A percentile compares a stretch with the other conserved stretches of the same genome.
Evolutionary conservation across 73 alveolate genomes (phyloP).

Genomic region (Paramecium tetraurelia): DNA sequence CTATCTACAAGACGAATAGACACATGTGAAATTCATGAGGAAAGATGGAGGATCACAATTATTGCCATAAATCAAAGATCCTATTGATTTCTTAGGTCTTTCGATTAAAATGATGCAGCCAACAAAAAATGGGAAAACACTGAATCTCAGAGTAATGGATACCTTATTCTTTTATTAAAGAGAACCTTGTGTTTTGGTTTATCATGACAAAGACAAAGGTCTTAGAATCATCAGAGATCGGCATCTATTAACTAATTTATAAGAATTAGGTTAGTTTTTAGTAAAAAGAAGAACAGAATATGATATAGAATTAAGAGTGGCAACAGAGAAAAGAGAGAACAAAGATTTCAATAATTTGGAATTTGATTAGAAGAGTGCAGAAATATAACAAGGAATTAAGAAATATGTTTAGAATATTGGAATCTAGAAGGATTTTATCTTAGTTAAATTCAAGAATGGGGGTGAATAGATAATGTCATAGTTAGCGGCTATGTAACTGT

Average conservation of each 20-base stretch:
- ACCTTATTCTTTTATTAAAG: neutral
- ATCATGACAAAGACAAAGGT: neutral
- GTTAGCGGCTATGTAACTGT: neutral
- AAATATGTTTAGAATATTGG: neutral
- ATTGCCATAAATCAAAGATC: neutral
- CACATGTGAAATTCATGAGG: neutral
- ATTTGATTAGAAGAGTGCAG: constrained; percentile 34
- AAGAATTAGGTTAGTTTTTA: neutral
- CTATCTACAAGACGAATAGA: neutral
- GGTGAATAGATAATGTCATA: constrained; percentile 1
- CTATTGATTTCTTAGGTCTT: neutral
- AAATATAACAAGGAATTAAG: neutral
- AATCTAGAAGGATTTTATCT: neutral
- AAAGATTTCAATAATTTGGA: neutral
- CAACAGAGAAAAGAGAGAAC: neutral
- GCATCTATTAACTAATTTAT: neutral
- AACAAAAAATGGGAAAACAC: neutral
- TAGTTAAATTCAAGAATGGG: constrained; percentile 12
- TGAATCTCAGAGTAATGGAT: neutral
- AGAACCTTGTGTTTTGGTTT: constrained; percentile 3
- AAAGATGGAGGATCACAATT: neutral
- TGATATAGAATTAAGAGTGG: neutral
- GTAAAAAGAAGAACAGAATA: constrained; percentile 2
- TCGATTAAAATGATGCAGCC: neutral
- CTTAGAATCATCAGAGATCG: neutral